Evolutionary conservation across 169 alveolate genomes (phyloP), one percentile per base, ranked within the genome.

Genomic region (Plasmodium coatneyi): DNA sequence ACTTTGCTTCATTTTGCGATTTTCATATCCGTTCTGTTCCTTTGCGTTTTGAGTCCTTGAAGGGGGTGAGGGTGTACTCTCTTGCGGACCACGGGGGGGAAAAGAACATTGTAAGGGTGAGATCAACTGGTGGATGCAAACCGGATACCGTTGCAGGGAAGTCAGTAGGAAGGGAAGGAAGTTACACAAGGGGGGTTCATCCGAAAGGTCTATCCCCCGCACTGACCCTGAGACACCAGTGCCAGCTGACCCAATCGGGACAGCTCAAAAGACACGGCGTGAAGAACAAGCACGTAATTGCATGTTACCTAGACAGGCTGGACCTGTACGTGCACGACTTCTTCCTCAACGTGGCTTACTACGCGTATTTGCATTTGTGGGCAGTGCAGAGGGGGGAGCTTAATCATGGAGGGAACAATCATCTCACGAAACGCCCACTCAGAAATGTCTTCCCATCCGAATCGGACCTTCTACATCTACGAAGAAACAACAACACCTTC

Each of bases 261-360:
- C 46, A 60, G 6, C 25, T 79, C 41, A 34, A 54, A 9, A 82
- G 46, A 60, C 71, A 34, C 14, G 41, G 71, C 43, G 28, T 34
- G 25, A 82, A 82, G 30, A 82, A 34, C 80, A 82, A 19, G 22
- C 80, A 82, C 25, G 1, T 56, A 25, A 16, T 82, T 19, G 34
- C 72, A 30, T 30, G 41, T 0, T 32, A 16, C 72, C 2, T 82
- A 39, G 19, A 46, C 12, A 82, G 71, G 80, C 25, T 82, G 49
- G 36, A 82, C 39, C 49, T 82, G 71, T 82, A 82, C 43, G 16
- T 82, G 2, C 71, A 54, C 28, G 91, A 82, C 71, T 60, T 82
- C 43, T 32, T 82, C 80, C 12, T 82, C 22, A 82, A 82, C 56
- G 25, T 82, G 30, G 39, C 72, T 1, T 82, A 82, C 14, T 82